Percentiles rank a stretch among this genome's conserved stretches.
phyloP scores from a whole-genome alignment of 2,329 filamentous ascomycete genomes.

The Dactylellina sp. region DNA sequence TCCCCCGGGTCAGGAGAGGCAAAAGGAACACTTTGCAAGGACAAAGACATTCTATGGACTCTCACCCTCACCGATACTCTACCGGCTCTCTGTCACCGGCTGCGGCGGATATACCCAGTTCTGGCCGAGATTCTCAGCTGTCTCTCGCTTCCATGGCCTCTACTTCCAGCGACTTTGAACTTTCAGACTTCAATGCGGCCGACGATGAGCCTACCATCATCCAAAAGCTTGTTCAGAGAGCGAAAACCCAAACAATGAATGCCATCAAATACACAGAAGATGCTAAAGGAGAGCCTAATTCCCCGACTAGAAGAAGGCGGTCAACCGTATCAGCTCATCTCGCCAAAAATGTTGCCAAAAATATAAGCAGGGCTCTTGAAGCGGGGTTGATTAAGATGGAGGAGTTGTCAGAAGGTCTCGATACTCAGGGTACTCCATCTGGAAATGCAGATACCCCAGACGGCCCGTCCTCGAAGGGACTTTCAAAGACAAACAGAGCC shows the following conservation, averaged over 20 bases:
- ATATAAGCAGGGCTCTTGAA: slow-evolving; percentile 43
- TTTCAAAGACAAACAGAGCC: neutral
- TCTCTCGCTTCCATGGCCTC: slow-evolving; percentile 42
- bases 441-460: neutral
- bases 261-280: neutral
- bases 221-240: slow-evolving; percentile 45
- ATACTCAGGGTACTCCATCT: neutral
- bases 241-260: slow-evolving; percentile 22
- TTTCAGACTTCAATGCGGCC: slow-evolving; percentile 39
- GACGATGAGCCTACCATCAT: slow-evolving; percentile 45
- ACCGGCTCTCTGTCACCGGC: slow-evolving; percentile 40
- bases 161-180: slow-evolving; percentile 43
- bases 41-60: slow-evolving; percentile 14
- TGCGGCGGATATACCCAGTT: slow-evolving; percentile 17
- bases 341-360: slow-evolving; percentile 47
- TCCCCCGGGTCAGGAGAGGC: slow-evolving; percentile 7
- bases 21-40: slow-evolving; percentile 21
- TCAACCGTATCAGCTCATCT: slow-evolving; percentile 29
- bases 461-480: neutral
- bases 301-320: slow-evolving; percentile 44
- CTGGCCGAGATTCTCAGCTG: slow-evolving; percentile 44
- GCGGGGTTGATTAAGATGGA: slow-evolving; percentile 50
- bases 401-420: slow-evolving; percentile 38
- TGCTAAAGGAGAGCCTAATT: slow-evolving; percentile 23
- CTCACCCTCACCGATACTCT: slow-evolving; percentile 28